phyloP scores from a whole-genome alignment of 768 basidiomycete genomes.

The Pisolithus microcarpus region DNA sequence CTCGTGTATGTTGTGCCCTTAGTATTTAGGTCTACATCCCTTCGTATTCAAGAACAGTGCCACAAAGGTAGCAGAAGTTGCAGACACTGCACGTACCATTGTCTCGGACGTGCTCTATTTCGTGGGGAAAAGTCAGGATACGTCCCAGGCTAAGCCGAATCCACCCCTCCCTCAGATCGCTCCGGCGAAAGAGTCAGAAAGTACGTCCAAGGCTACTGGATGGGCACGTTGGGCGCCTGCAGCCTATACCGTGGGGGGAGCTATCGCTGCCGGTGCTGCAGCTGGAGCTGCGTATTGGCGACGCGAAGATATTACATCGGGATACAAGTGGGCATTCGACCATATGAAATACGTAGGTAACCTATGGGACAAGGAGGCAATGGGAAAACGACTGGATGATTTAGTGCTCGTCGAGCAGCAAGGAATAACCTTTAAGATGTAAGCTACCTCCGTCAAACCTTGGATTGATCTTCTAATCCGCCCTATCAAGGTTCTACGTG shows the following conservation, averaged over 20 bases:
- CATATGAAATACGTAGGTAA: constrained; percentile 87
- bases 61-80: constrained; percentile 66
- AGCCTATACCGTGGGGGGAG: constrained; percentile 65
- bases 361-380: constrained; percentile 69
- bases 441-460: constrained; percentile 23
- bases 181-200: constrained; percentile 16
- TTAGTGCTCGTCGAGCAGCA: constrained; percentile 55
- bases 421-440: constrained; percentile 71
- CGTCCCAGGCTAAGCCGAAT: constrained; percentile 19
- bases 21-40: constrained; percentile 89
- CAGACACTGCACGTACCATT: constrained; percentile 55
- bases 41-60: constrained; percentile 78
- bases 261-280: constrained; percentile 73
- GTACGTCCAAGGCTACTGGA: constrained; percentile 19
- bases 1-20: constrained; percentile 4
- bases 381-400: constrained; percentile 54
- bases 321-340: constrained; percentile 72
- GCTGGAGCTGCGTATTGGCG: constrained; percentile 81
- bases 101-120: constrained; percentile 56
- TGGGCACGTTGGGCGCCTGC: constrained; percentile 68
- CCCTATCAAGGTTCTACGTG: constrained; percentile 63
- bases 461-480: not conserved
- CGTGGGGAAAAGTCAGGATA: constrained; percentile 39
- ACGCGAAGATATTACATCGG: constrained; percentile 62
- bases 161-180: constrained; percentile 27